Evolutionary conservation across 1,139 yeast genomes (phyloP), one percentile per base, ranked within the genome.

Genomic region (Keqinozyma sinolaborantium): DNA sequence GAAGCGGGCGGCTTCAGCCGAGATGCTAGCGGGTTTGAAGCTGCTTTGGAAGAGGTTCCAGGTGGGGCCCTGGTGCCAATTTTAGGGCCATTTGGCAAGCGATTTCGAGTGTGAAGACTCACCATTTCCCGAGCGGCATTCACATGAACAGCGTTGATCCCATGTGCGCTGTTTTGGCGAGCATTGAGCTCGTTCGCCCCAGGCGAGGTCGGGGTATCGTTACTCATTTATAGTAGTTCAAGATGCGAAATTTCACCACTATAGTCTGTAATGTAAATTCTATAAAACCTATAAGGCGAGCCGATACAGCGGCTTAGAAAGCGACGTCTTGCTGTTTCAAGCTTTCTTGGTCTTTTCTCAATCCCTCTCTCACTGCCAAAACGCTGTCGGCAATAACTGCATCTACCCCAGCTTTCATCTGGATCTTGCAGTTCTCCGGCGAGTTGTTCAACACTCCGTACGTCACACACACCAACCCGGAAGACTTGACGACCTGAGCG

Each of bases 351-450:
- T 42, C 73, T 34, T 60, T 62, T 33, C 79, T 70, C 44, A 90
- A 69, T 4, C 90, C 96, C 47, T 83, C 84, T 51, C 97, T 73
- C 10, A 90, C 95, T 0, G 97, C 97, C 52, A 90, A 68, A 3
- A 92, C 97, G 39, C 88, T 83, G 57, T 92, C 97, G 4, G 87
- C 97, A 60, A 92, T 92, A 14, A 92, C 97, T 0, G 98, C 98
- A 64, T 92, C 97, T 6, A 92, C 96, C 10, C 97, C 97, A 8
- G 95, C 92, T 44, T 77, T 79, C 82, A 92, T 83, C 56, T 92
- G 97, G 38, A 84, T 66, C 45, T 79, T 80, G 23, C 95, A 92
- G 44, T 82, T 79, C 36, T 78, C 87, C 0, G 97, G 96, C 29
- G 79, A 80, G 49, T 92, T 92, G 56, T 92, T 92, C 50, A 74